Evolutionary conservation across 306 rosid species (phyloP).

Genomic region (Quercus suber): DNA sequence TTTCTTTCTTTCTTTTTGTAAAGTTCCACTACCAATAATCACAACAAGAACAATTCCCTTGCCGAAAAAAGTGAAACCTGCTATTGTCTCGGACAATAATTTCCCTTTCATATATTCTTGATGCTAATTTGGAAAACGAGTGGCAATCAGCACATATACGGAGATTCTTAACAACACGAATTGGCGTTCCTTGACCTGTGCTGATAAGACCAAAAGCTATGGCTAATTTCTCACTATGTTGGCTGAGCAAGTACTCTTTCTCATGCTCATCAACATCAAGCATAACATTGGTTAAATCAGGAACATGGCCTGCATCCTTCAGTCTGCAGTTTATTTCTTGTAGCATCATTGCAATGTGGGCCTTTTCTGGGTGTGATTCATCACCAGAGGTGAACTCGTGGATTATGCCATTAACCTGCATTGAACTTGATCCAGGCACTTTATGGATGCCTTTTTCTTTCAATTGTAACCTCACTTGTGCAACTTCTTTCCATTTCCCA

Average conservation of each 20-base stretch:
- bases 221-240: slow-evolving; percentile 79
- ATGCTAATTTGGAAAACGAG: slow-evolving; percentile 62
- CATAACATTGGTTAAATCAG: slow-evolving; percentile 70
- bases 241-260: slow-evolving; percentile 59
- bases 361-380: slow-evolving; percentile 45
- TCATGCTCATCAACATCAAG: slow-evolving; percentile 65
- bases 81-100: slow-evolving; percentile 59
- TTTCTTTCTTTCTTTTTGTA: not conserved
- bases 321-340: slow-evolving; percentile 57
- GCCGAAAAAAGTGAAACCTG: slow-evolving; percentile 63
- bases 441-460: slow-evolving; percentile 63
- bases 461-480: slow-evolving; percentile 70
- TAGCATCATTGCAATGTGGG: slow-evolving; percentile 50
- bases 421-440: slow-evolving; percentile 64
- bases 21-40: slow-evolving; percentile 57
- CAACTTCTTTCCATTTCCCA: slow-evolving; percentile 75
- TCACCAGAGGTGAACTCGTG: slow-evolving; percentile 71
- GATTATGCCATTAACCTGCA: slow-evolving; percentile 54
- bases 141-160: slow-evolving; percentile 81
- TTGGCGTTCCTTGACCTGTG: slow-evolving; percentile 39
- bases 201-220: slow-evolving; percentile 68
- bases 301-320: slow-evolving; percentile 56
- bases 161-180: slow-evolving; percentile 74
- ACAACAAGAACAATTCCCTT: slow-evolving; percentile 66
- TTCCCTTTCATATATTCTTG: slow-evolving; percentile 55